Evolutionary conservation across 805 yeast species (phyloP).

Genomic region (Ogataea salicorniae): DNA sequence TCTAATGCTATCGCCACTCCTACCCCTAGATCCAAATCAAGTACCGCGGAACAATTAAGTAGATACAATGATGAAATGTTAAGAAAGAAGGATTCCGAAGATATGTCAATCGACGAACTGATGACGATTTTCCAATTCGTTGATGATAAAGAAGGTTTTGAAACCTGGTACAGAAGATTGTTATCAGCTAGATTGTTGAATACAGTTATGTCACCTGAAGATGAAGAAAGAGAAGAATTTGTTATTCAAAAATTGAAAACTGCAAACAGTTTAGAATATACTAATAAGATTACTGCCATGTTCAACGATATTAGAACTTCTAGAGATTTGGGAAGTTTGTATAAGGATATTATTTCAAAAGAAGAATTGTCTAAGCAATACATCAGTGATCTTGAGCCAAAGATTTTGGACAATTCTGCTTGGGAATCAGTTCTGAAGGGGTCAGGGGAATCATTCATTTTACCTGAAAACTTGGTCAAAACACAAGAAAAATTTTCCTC

Average conservation of each 20-base stretch:
- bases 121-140: constrained; percentile 83
- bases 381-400: constrained; percentile 29
- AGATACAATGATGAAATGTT: constrained; percentile 81
- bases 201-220: constrained; percentile 71
- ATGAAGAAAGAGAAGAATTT: constrained; percentile 79
- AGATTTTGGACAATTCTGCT: constrained; percentile 28
- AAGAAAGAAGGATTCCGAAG: constrained; percentile 64
- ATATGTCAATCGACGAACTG: constrained; percentile 77
- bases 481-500: constrained; percentile 64
- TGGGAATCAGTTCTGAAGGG: constrained; percentile 29
- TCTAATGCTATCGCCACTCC: constrained; percentile 74
- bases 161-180: constrained; percentile 83
- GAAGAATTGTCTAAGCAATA: constrained; percentile 16
- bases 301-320: constrained; percentile 89
- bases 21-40: constrained; percentile 53
- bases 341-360: constrained; percentile 21
- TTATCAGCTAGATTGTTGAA: constrained; percentile 81
- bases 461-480: constrained; percentile 64
- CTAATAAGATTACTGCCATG: constrained; percentile 92
- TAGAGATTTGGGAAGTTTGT: constrained; percentile 55
- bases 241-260: constrained; percentile 83
- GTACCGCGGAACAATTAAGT: constrained; percentile 89
- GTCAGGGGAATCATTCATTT: constrained; percentile 39
- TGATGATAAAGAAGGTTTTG: constrained; percentile 93
- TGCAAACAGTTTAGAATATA: constrained; percentile 87